Evolutionary conservation across 768 basidiomycete genomes (phyloP), one percentile per base, ranked within the genome.

Genomic region (Mycena indigotica): DNA sequence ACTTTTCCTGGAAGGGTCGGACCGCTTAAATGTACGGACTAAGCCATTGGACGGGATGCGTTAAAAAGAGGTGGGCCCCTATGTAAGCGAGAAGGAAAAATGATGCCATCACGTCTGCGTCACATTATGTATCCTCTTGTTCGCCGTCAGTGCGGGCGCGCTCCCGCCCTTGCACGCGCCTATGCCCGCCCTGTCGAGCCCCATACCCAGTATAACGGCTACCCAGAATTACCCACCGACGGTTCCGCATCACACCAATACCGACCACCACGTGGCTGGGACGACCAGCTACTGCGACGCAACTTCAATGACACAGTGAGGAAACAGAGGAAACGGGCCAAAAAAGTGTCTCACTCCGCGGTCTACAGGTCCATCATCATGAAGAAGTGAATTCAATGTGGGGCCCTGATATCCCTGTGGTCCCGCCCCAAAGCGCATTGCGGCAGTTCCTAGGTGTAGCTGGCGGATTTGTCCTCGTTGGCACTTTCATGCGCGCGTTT

Each of bases 341-440:
- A n/a, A n/a, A n/a, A n/a, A n/a, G n/a, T n/a, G 60, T 51, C 56
- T 61, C 59, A 62, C 48, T 67, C 45, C 65, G 55, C 38, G 58
- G n/a, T n/a, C 28, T 28, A 44, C 66, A 94, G 92, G 72, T 92
- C 28, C 91, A 90, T 57, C 90, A 92, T 71, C 79, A 84, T 66
- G 90, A 93, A 51, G 92, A 94, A 66, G 75, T 89, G 23, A 72
- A 88, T 55, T 91, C 88, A 32, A 91, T 94, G 88, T 93, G 90
- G 90, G 90, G 91, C 24, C 91, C 91, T 21, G 92, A 94, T 66
- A 75, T 84, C 26, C 82, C 91, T 38, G 79, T 80, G 21, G 74
- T 90, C 13, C 73, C 78, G 13, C 85, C 89, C 24, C 70, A 78
- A 5, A 78, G 70, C 2, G 91, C 92, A 5, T 69, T 88, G 30